A percentile compares a stretch with the other conserved stretches of the same genome.
Conservation (phyloP, 2,329 filamentous ascomycete genomes). For the Endocalyx cinctus region DNA sequence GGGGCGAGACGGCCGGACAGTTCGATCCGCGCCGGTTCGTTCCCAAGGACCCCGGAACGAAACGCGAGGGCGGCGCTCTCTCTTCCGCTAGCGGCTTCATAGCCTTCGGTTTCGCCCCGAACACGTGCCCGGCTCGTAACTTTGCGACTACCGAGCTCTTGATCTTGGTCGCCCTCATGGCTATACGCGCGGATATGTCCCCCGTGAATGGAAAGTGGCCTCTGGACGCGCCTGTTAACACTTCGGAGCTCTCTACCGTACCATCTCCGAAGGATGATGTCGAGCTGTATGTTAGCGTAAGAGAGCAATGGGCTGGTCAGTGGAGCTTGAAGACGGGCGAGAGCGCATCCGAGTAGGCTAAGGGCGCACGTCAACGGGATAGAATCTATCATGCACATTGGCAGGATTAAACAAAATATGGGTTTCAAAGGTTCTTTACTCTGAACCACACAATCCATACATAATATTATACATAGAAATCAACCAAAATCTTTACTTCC, state of each 20-base stretch:
- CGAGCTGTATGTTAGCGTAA: slow-evolving; percentile 3
- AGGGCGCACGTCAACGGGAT: too few relatives aligned
- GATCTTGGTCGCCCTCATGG: slow-evolving; percentile 19
- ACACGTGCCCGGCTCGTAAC: slow-evolving; percentile 24
- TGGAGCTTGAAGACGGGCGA: slow-evolving; percentile 4
- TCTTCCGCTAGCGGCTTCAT: slow-evolving; percentile 19
- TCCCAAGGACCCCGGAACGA: too few relatives aligned
- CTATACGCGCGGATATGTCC: slow-evolving; percentile 16
- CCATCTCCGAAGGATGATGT: slow-evolving; percentile 5
- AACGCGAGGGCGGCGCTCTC: too few relatives aligned
- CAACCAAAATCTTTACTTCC: too few relatives aligned
- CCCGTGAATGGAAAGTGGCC: slow-evolving; percentile 5
- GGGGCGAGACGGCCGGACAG: slow-evolving; percentile 21
- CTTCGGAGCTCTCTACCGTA: slow-evolving; percentile 4
- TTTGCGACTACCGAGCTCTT: slow-evolving; percentile 23
- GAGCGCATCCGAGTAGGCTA: too few relatives aligned
- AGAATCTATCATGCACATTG: too few relatives aligned
- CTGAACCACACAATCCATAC: too few relatives aligned
- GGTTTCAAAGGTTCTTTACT: too few relatives aligned
- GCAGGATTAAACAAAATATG: too few relatives aligned
- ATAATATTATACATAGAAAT: too few relatives aligned
- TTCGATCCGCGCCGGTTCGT: too few relatives aligned
- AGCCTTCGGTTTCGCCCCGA: slow-evolving; percentile 13
- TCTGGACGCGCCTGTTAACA: slow-evolving; percentile 4
- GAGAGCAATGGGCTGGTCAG: slow-evolving; percentile 3